phyloP scores from a whole-genome alignment of 164 flowering plant genomes.

The Piper longum region DNA sequence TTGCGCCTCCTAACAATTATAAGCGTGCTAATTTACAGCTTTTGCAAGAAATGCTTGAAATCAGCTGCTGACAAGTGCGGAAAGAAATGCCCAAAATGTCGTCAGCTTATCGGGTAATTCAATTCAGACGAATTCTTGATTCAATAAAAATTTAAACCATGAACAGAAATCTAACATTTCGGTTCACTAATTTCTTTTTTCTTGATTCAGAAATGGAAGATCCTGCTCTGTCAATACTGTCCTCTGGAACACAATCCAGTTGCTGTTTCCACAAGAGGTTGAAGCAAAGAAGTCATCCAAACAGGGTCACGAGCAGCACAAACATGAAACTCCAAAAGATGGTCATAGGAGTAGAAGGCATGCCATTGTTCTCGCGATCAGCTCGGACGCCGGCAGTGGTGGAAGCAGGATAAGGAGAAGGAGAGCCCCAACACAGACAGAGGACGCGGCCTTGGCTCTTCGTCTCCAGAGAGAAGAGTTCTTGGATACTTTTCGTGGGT shows the following conservation, averaged over 20 bases:
- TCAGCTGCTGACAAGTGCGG: conserved; percentile 90
- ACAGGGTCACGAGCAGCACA: conserved; percentile 14
- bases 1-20: not conserved
- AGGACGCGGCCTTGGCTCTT: conserved; percentile 84
- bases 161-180: not conserved
- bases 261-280: conserved; percentile 69
- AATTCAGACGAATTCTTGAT: not conserved
- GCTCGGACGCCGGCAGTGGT: not conserved
- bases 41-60: conserved; percentile 70
- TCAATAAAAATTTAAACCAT: not conserved
- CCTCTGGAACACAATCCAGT: conserved; percentile 95
- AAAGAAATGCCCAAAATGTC: conserved; percentile 76
- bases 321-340: conserved; percentile 9
- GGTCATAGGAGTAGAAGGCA: not conserved
- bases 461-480: conserved; percentile 85
- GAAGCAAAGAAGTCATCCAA: conserved; percentile 48
- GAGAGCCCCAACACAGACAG: conserved; percentile 33
- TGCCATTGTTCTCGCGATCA: not conserved
- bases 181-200: not conserved
- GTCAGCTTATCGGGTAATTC: conserved; percentile 67
- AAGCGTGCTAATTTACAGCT: conserved; percentile 25
- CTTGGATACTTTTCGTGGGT: conserved; percentile 37
- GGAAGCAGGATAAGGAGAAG: conserved; percentile 7
- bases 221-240: conserved; percentile 76
- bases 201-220: conserved; percentile 57